These are phyloP conservation scores for Zizania latifolia DNA, from an alignment of 176 grass and related monocot genomes.

Conservation along the genomic window DNA sequence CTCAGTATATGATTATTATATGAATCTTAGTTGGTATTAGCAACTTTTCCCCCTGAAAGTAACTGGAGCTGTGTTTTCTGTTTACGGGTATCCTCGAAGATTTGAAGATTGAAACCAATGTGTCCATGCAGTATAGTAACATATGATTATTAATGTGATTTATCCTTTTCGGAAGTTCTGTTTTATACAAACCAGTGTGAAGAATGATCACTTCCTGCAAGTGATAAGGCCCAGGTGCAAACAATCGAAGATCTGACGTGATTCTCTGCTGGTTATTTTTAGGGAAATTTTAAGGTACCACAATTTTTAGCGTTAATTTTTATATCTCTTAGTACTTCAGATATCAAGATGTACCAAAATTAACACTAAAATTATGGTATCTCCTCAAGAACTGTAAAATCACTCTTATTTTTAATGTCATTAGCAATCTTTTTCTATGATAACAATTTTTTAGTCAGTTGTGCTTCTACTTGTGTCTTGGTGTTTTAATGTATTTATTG, in stretches of 20 bases:
- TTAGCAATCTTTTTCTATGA: background rate
- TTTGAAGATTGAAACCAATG: background rate
- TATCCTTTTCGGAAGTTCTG: background rate
- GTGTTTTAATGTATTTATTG: background rate
- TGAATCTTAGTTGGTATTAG: background rate
- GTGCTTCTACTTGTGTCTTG: background rate
- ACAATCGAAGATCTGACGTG: background rate
- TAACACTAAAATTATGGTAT: no score
- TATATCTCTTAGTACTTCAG: no score
- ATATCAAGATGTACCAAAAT: no score
- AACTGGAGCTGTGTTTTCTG: background rate
- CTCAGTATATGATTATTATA: background rate
- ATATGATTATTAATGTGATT: background rate
- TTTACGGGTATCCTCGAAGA: background rate
- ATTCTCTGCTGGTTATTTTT: background rate
- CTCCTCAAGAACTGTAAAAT: no score
- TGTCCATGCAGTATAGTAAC: background rate
- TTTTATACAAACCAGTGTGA: background rate
- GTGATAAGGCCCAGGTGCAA: background rate
- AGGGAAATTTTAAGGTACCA: no score
- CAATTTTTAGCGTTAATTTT: no score
- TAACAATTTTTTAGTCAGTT: background rate
- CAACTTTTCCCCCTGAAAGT: background rate
- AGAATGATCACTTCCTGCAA: slow-evolving; percentile 1
- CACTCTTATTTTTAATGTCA: slow-evolving; percentile 14